Conservation (phyloP, 495 filamentous ascomycete species). For the Tuber calosporum region DNA sequence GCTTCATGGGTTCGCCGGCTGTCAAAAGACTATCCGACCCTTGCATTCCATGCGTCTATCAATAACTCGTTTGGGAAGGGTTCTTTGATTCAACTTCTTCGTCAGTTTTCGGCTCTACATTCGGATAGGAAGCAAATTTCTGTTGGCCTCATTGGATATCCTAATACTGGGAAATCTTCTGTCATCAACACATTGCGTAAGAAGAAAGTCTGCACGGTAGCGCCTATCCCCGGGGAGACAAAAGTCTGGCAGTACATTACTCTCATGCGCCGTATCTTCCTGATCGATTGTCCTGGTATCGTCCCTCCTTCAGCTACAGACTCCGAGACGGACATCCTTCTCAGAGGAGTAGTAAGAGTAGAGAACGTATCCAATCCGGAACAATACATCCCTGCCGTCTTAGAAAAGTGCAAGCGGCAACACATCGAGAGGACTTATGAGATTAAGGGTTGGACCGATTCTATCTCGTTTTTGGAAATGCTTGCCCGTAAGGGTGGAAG, state of each 20-base stretch:
- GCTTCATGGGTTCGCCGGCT: constrained; percentile 75
- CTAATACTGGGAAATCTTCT: constrained; percentile 82
- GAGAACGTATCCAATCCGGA: constrained; percentile 93
- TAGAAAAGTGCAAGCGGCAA: constrained; percentile 69
- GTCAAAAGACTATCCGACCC: constrained; percentile 80
- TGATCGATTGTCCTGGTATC: constrained; percentile 95
- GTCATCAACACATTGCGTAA: constrained; percentile 88
- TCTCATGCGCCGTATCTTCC: constrained; percentile 90
- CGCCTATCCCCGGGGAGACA: constrained; percentile 92
- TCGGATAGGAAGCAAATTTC: constrained; percentile 86
- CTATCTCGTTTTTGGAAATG: constrained; percentile 76
- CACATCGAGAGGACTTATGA: constrained; percentile 93
- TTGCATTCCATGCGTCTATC: constrained; percentile 86
- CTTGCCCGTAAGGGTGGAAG: constrained; percentile 81
- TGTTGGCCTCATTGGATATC: constrained; percentile 80
- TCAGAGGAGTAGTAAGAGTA: constrained; percentile 83
- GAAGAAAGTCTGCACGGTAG: constrained; percentile 88
- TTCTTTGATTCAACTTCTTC: constrained; percentile 65
- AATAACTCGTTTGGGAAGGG: constrained; percentile 88
- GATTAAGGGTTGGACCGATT: constrained; percentile 62
- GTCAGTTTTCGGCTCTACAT: constrained; percentile 92
- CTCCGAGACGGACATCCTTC: constrained; percentile 77
- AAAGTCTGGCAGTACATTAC: constrained; percentile 99
- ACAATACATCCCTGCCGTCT: constrained; percentile 82
- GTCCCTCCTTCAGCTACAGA: constrained; percentile 80